These are phyloP conservation scores for Trichoderma sp. DNA, from an alignment of 2,329 filamentous ascomycete genomes.

Conservation along the genomic window DNA sequence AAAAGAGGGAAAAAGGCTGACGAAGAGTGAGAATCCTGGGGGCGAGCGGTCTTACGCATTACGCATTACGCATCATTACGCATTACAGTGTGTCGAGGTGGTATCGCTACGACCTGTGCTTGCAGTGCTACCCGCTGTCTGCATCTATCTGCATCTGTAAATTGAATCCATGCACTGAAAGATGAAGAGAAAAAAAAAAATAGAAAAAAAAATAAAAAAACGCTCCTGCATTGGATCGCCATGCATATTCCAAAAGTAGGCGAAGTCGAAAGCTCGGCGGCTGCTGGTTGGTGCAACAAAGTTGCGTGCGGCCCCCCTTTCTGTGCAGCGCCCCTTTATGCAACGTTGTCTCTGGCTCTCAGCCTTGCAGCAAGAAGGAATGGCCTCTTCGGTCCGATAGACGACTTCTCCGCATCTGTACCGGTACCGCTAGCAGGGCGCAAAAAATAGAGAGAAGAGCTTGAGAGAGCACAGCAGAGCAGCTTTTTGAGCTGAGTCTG, in stretches of 20 bases:
- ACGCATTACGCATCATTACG: neutral
- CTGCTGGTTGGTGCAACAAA: neutral
- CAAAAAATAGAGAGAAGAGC: neutral
- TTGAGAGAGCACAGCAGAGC: neutral
- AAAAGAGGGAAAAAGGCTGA: neutral
- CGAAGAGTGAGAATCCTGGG: neutral
- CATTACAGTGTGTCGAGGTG: neutral
- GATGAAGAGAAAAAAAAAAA: neutral
- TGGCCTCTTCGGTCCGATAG: constrained; percentile 35
- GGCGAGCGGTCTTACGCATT: neutral
- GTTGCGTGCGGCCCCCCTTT: neutral
- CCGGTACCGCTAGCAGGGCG: neutral
- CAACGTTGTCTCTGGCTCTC: constrained; percentile 16
- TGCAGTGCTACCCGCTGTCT: neutral
- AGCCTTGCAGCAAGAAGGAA: constrained; percentile 21
- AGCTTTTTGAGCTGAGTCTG: neutral
- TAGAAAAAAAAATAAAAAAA: neutral
- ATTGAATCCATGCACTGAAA: neutral
- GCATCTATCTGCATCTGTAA: neutral
- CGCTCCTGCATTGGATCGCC: constrained; percentile 9
- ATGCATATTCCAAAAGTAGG: neutral
- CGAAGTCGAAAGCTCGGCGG: neutral
- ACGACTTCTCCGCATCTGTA: constrained; percentile 30
- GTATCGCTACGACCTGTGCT: neutral
- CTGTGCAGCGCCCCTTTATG: constrained; percentile 14